Base-by-base conservation (phyloP, 495 filamentous ascomycete species). In the Xylaria palmicola region DNA sequence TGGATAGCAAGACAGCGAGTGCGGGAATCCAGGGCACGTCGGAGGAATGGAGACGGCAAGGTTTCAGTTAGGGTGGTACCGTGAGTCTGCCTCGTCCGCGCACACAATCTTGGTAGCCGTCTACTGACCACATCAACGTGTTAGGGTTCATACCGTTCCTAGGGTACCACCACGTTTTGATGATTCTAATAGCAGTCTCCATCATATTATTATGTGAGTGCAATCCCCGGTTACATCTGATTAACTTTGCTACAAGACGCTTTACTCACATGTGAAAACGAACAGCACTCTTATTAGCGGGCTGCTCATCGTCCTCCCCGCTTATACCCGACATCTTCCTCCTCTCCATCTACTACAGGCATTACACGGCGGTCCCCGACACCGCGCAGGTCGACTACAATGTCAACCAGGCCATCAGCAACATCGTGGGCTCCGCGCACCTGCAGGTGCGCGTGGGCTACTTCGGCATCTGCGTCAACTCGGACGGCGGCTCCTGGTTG, bases 141-240 rank as follows among this genome's bases (percentile, higher is more conserved):
- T 37, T 66, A 96, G 92, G 91, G 68, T 85, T 93, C 69, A 83
- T 97, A 78, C 93, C 94, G 60, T 91, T 96, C 77, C 86, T 99
- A 62, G 94, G 95, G 62, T 99, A 98, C 76, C 94, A 99, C 77
- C 94, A 99, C 85, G 90, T 97, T 47, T 82, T 99, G 65, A 98
- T 99, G 94, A 90, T 98, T 65, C 77, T 99, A 52, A 96, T 98
- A 68, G 92, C 91, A 37, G 81, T 97, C 45, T 84, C 93, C 1
- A 97, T 98, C 70, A 94, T 98, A 75, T 78, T 98, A 71, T 83
- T 98, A 57, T 98, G 93, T 98, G 81, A 76, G 93, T 80, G 45
- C 22, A 56, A 43, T 65, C 49, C 44, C 27, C 63, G 26, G 8
- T 39, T 3, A 30, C 13, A 19, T 22, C 19, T 22, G 5, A 27